Percentiles rank a stretch among this genome's conserved stretches.
These are phyloP conservation scores for Porcisia deanei DNA, from an alignment of 208 protist species.

Conservation along the genomic window DNA sequence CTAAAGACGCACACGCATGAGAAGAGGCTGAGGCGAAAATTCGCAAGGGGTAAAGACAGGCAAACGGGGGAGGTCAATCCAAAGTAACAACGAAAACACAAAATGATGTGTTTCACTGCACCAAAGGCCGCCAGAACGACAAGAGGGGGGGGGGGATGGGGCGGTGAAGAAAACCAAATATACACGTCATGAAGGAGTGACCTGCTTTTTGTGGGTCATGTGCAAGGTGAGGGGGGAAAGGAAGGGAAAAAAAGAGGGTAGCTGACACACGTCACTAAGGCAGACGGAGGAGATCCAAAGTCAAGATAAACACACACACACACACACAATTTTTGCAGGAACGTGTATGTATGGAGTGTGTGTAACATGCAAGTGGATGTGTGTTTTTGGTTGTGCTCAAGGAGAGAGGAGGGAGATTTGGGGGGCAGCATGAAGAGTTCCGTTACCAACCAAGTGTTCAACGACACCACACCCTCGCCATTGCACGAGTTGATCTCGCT, in stretches of 20 bases:
- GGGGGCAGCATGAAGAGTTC: background rate
- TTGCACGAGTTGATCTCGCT: background rate
- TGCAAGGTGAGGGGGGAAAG: no score
- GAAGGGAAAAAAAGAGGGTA: background rate
- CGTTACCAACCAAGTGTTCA: background rate
- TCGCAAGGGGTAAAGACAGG: no score
- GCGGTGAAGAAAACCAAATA: no score
- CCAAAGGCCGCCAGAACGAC: no score
- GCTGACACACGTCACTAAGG: background rate
- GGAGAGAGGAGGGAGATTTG: background rate
- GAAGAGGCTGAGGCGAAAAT: no score
- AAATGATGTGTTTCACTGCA: no score
- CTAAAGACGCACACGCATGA: slow-evolving; percentile 8
- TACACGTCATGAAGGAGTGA: no score
- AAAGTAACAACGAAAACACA: no score
- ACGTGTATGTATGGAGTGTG: background rate
- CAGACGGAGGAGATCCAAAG: background rate
- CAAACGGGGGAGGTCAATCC: no score
- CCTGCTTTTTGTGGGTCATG: no score
- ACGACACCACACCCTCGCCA: background rate
- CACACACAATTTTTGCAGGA: background rate
- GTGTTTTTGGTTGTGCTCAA: background rate
- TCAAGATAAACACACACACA: background rate
- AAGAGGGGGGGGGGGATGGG: no score
- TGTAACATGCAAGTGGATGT: background rate